Base-by-base conservation (phyloP, 2,329 filamentous ascomycete species). In the Penicillium sp. region DNA sequence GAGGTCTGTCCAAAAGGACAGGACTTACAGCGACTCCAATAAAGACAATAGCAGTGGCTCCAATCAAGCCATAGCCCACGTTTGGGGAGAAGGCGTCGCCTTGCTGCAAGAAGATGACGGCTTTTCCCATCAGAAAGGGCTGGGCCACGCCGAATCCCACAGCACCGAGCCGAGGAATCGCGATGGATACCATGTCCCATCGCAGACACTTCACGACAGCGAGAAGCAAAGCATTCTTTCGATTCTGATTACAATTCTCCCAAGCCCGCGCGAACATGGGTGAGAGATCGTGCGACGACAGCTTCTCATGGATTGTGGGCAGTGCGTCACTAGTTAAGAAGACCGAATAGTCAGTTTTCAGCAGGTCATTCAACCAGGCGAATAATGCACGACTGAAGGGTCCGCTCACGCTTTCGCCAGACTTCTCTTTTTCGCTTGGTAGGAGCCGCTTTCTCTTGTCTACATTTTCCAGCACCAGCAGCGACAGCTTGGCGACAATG, bases 341-440 rank as follows among this genome's bases (percentile, higher is more conserved):
- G 7, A 21, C 39, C 2, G 36, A 37, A 25, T 47, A 27, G 2
- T 50, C 53, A 27, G 38, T 48, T 33, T 43, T 34, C 14, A 57
- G 25, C 31, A 54, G 38, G 9, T 38, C 32, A 35, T 54, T 53
- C 32, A 74, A 60, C 73, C 73, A 76, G 51, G 62, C 68, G 44
- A 75, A 75, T 13, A 72, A 54, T 2, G 59, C 59, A 15, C 64
- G 57, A 37, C 56, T 71, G 45, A 71, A 67, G 8, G 70, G 50
- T 4, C 72, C 68, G 39, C 69, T 72, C 4, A 70, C 72, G 20
- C 65, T 68, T 49, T 78, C 75, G 0, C 54, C 62, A 2, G 73
- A 72, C 10, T 53, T 55, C 3, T 51, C 21, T 2, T 57, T 57
- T 23, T 63, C 65, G 13, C 54, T 53, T 67, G 21, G 5, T 11